Base-by-base conservation (phyloP, 257 asterid species). In the Fraxinus quadrangulata region DNA sequence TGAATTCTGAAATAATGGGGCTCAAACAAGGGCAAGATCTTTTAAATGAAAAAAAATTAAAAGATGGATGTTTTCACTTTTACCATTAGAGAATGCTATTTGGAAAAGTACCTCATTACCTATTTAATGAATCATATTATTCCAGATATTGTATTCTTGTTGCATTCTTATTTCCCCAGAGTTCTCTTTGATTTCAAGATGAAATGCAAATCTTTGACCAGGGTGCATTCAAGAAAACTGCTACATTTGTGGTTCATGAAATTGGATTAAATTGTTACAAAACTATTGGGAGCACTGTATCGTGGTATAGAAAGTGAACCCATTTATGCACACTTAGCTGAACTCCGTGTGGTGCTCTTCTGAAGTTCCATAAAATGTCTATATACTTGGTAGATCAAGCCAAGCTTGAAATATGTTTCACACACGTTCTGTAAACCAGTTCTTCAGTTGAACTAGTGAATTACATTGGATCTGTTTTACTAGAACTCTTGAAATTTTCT, bases 401-500 rank as follows among this genome's bases (percentile, higher is more conserved):
- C 56, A 47, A 14, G 56, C 56, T 47, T 4, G 56, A 47, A 16
- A 14, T 47, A 16, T 47, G 26, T 23, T 26, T 3, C 33, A 23
- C 24, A 54, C 67, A n/a, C 14, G 1, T 21, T 8, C 7, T 21
- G 30, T 59, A 59, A 59, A 59, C 13, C 16, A 21, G 30, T 21
- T 59, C 67, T 59, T n/a, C 67, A 59, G 67, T 6, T 21, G 11
- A 59, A n/a, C 28, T n/a, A 59, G 67, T 21, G 67, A 59, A 8
- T 63, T 24, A 63, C 34, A 23, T 23, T 26, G 69, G 16, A 39
- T 75, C 45, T 75, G 66, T 75, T 17, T 31, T n/a, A 68, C 39
- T 47, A n/a, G 2, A 56, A 40, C 54, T 42, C 49, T 61, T 70
- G 26, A 70, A 33, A 26, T 51, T 40, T 39, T 21, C 24, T 42